These are phyloP conservation scores for Volutella citrinella DNA, from an alignment of 2,329 filamentous ascomycete species.

Conservation along the genomic window DNA sequence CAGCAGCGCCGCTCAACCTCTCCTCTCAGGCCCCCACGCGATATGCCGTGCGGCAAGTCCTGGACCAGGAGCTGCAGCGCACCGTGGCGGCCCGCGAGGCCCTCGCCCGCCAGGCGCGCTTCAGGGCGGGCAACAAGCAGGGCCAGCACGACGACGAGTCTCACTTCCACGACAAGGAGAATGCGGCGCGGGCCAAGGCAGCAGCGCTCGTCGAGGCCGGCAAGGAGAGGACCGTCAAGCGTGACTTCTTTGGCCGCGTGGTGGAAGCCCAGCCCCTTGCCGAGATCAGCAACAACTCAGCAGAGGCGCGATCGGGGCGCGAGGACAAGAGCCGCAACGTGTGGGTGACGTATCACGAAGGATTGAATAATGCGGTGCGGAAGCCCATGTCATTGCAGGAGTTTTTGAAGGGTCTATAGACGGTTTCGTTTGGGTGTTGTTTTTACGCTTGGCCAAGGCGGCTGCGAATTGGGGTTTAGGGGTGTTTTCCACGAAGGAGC, in stretches of 20 bases:
- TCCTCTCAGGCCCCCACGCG: constrained; percentile 68
- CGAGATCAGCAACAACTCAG: constrained; percentile 39
- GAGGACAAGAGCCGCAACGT: constrained; percentile 56
- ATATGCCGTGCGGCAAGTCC: constrained; percentile 90
- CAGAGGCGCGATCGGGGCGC: constrained; percentile 26
- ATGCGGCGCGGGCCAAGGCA: constrained; percentile 30
- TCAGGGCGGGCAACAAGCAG: constrained; percentile 45
- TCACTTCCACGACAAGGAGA: constrained; percentile 38
- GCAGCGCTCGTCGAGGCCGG: constrained; percentile 28
- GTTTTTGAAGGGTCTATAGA: constrained; percentile 64
- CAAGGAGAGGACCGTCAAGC: constrained; percentile 50
- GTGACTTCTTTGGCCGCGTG: constrained; percentile 82
- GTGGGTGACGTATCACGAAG: constrained; percentile 89
- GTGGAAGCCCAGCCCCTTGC: constrained; percentile 45
- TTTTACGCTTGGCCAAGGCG: neutral
- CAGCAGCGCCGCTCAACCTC: constrained; percentile 54
- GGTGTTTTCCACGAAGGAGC: too few species aligned
- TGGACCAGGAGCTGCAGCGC: constrained; percentile 85
- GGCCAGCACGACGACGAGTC: constrained; percentile 12
- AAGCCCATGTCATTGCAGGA: constrained; percentile 82
- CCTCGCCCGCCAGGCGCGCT: constrained; percentile 63
- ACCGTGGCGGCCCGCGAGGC: constrained; percentile 66
- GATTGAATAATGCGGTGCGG: constrained; percentile 85
- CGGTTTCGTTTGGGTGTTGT: neutral
- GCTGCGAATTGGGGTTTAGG: too few species aligned